phyloP scores from a whole-genome alignment of 768 basidiomycete genomes.

The Tylopilus plumbeoviolaceoides region DNA sequence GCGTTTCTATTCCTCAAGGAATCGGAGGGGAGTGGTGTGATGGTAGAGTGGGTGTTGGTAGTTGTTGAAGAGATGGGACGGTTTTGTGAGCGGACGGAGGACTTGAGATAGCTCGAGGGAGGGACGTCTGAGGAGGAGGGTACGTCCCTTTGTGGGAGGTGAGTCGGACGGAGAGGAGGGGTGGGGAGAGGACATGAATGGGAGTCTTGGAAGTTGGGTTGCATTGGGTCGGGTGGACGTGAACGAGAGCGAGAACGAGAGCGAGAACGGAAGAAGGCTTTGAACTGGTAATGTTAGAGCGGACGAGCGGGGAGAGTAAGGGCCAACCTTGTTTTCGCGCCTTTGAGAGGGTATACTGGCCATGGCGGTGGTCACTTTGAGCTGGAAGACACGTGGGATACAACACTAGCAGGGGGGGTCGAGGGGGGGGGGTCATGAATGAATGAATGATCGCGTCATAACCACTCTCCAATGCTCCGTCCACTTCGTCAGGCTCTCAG shows the following conservation, averaged over 20 bases:
- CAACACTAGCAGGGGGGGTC: too few species aligned
- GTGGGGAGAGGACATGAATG: not conserved
- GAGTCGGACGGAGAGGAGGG: not conserved
- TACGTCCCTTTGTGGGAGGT: not conserved
- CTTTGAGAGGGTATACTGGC: not conserved
- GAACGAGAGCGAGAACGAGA: constrained; percentile 54
- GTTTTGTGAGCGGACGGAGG: constrained; percentile 45
- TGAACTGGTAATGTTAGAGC: constrained; percentile 40
- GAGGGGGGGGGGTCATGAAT: not conserved
- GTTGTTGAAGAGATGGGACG: constrained; percentile 67
- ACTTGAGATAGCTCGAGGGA: constrained; percentile 31
- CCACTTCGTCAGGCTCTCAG: not conserved
- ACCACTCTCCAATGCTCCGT: not conserved
- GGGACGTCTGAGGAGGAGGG: constrained; percentile 3
- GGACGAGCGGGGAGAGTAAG: not conserved
- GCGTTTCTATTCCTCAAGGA: constrained; percentile 15
- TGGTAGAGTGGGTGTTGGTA: constrained; percentile 56
- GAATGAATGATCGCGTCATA: not conserved
- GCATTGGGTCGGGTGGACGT: constrained; percentile 20
- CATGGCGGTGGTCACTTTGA: not conserved
- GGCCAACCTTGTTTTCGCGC: constrained; percentile 34
- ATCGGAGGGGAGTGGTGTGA: constrained; percentile 54
- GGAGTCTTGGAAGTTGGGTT: constrained; percentile 3
- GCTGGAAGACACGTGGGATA: too few species aligned
- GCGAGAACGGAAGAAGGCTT: constrained; percentile 46